Base-by-base conservation (phyloP, 1,139 yeast species). In the Kodamaea sp. region DNA sequence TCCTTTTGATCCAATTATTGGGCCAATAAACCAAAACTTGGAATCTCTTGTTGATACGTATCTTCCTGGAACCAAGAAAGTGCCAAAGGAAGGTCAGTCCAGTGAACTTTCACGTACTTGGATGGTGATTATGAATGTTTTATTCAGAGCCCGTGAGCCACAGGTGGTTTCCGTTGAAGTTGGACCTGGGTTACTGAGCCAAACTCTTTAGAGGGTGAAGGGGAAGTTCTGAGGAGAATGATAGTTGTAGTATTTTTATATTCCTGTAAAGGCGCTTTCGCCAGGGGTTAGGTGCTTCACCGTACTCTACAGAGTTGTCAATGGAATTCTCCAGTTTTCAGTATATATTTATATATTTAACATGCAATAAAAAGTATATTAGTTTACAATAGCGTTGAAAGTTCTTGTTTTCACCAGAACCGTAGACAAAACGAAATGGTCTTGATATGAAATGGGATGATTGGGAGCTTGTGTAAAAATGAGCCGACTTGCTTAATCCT, bases 1-100 rank as follows among this genome's bases (percentile, higher is more conserved):
- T 13, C 73, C 76, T 27, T 57, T 80, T 20, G 90, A 85, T 51
- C 86, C 88, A 4, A 27, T 82, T 12, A 63, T 83, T 28, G 68
- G 62, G 29, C 89, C 90, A 13, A 34, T 80, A 26, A 86, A 85
- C 58, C 61, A 67, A 29, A 61, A 67, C 27, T 55, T 84, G 39
- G 80, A 75, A 45, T 57, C 63, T 5, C 47, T 66, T 24, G 67
- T 80, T 27, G 53, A 60, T 29, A 59, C 57, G 21, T 64, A 64
- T 46, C 61, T 75, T 25, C 85, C 87, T n/a, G 63, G 62, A 15
- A 65, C 63, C 16, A 67, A 68, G 33, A 58, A 60, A 31, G 73
- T 70, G 10, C 53, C 73, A 4, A 51, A 55, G n/a, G 69, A 67
- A 7, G 64, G 63, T 4, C 64, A 58, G 39, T 63, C 78, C 5